Evolutionary conservation across 163 green algal genomes (phyloP).

Genomic region (Chlorella variabilis): DNA sequence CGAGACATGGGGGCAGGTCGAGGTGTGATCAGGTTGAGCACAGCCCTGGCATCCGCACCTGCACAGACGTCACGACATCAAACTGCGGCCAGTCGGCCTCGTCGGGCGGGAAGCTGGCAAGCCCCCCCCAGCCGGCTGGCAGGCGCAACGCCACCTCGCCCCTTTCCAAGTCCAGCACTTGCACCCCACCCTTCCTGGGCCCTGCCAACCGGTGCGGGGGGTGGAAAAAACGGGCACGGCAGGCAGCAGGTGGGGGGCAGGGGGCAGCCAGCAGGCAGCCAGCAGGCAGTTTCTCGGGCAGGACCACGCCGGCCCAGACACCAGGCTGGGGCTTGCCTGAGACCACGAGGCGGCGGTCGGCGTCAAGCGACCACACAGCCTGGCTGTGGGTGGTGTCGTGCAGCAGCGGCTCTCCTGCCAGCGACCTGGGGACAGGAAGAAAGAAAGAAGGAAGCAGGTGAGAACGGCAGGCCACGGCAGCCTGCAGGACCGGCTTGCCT

Average conservation of each 20-base stretch:
- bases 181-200: not conserved
- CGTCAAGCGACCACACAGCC: slow-evolving; percentile 8
- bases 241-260: no score
- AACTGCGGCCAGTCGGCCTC: not conserved
- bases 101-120: not conserved
- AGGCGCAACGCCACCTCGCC: not conserved
- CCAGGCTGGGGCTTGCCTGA: not conserved
- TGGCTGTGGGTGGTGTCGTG: not conserved
- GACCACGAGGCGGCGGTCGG: not conserved
- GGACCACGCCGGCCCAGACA: not conserved
- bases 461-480: no score
- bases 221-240: no score
- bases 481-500: no score
- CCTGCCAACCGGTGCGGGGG: not conserved
- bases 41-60: not conserved
- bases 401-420: not conserved
- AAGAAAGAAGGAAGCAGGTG: no score
- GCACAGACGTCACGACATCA: slow-evolving; percentile 3
- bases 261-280: not conserved
- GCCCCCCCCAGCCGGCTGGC: not conserved
- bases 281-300: no score
- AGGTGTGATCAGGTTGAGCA: no score
- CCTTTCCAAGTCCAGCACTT: not conserved
- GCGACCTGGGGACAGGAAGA: not conserved
- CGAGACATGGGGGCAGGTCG: no score